Percentiles rank a stretch among this genome's conserved stretches.
phyloP scores from a whole-genome alignment of 495 filamentous ascomycete species.

The Daldinia childiae region DNA sequence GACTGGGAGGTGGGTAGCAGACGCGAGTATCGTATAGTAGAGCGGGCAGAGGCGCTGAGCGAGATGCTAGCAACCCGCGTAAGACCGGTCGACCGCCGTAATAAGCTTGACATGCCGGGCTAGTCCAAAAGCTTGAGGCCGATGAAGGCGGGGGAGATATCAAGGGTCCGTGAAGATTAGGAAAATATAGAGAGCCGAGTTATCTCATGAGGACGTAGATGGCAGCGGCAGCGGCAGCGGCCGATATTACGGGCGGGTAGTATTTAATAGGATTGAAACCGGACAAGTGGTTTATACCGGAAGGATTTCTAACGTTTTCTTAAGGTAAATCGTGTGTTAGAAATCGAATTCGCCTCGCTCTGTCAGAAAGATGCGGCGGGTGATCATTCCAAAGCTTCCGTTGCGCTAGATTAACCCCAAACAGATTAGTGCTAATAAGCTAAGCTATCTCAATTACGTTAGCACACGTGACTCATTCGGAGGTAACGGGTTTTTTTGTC shows the following conservation, averaged over 20 bases:
- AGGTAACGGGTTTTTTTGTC: slow-evolving; percentile 6
- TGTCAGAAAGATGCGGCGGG: slow-evolving; percentile 27
- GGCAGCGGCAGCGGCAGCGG: slow-evolving; percentile 14
- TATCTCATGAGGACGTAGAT: slow-evolving; percentile 33
- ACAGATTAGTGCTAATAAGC: slow-evolving; percentile 4
- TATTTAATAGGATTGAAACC: slow-evolving; percentile 6
- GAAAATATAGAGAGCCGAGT: slow-evolving; percentile 12
- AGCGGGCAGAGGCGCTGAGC: slow-evolving; percentile 56
- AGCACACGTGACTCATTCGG: slow-evolving; percentile 16
- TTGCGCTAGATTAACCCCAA: slow-evolving; percentile 23
- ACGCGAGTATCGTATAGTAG: slow-evolving; percentile 51
- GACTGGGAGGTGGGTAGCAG: slow-evolving; percentile 54
- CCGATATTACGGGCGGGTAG: slow-evolving; percentile 11
- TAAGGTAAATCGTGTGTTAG: slow-evolving; percentile 11
- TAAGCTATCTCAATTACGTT: not conserved
- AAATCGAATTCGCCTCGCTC: slow-evolving; percentile 26
- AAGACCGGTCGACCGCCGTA: slow-evolving; percentile 72
- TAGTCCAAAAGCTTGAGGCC: slow-evolving; percentile 34
- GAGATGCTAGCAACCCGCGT: slow-evolving; percentile 68
- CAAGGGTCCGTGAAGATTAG: slow-evolving; percentile 17
- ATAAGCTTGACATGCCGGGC: slow-evolving; percentile 70
- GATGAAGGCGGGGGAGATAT: slow-evolving; percentile 22
- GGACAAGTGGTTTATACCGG: slow-evolving; percentile 1
- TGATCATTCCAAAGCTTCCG: slow-evolving; percentile 33
- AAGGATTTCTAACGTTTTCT: slow-evolving; percentile 2